Evolutionary conservation across 106 monocot genomes (phyloP).

Genomic region (Dioscorea dumetorum): DNA sequence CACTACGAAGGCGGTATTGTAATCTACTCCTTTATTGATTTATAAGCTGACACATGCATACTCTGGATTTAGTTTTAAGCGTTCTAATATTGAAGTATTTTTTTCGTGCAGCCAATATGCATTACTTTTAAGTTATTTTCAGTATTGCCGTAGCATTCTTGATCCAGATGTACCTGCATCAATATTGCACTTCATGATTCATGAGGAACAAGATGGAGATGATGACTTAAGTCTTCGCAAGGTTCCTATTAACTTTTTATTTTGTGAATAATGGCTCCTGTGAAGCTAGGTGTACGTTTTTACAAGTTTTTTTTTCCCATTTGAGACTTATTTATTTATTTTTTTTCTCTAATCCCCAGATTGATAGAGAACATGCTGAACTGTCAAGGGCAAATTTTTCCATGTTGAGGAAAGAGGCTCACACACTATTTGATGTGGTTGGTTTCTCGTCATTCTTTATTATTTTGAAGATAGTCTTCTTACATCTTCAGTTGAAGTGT

Average conservation of each 20-base stretch:
- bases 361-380: conserved; percentile 84
- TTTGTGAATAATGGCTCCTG: neutral
- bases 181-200: conserved; percentile 62
- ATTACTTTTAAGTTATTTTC: conserved; percentile 82
- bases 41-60: neutral
- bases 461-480: no score
- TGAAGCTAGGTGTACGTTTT: neutral
- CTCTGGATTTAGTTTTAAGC: neutral
- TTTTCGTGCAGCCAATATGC: conserved; percentile 72
- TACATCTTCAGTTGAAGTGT: no score
- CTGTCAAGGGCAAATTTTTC: conserved; percentile 69
- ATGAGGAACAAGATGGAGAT: conserved; percentile 78
- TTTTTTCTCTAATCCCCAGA: conserved; percentile 36
- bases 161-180: conserved; percentile 80
- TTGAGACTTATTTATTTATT: no score
- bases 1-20: conserved; percentile 71
- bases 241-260: conserved; percentile 25
- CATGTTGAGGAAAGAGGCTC: conserved; percentile 81
- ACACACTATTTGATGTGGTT: conserved; percentile 77
- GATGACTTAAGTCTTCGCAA: conserved; percentile 76
- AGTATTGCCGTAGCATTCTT: conserved; percentile 85
- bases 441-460: neutral
- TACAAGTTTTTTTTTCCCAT: neutral
- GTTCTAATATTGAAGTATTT: neutral
- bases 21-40: neutral